Conservation (phyloP, 2,329 filamentous ascomycete species). For the Neurospora sp. region DNA sequence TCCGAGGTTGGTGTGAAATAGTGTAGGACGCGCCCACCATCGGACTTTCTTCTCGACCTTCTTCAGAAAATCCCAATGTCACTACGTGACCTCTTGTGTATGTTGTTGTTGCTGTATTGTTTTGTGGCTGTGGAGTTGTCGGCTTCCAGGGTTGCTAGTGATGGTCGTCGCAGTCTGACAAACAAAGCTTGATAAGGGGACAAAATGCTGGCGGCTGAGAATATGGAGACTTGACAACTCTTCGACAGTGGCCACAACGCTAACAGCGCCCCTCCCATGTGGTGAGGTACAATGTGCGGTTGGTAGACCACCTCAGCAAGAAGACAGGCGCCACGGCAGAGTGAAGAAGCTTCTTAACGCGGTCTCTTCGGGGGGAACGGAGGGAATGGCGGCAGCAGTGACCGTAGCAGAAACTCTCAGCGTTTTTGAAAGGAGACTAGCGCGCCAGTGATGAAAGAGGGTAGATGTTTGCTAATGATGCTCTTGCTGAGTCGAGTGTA, state of each 20-base stretch:
- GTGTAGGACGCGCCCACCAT: background rate
- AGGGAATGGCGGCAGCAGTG: background rate
- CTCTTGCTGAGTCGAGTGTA: background rate
- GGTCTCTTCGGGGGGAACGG: background rate
- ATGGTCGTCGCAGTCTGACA: background rate
- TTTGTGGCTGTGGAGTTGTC: background rate
- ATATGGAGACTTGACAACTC: background rate
- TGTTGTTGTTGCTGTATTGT: background rate
- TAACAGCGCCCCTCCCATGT: background rate
- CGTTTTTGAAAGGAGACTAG: background rate
- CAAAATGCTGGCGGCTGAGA: background rate
- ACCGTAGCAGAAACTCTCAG: background rate
- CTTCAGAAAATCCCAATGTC: background rate
- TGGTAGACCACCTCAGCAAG: background rate
- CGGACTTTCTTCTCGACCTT: background rate
- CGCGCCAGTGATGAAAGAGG: background rate
- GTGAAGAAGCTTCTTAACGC: background rate
- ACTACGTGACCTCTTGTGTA: background rate
- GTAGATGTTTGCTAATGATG: background rate
- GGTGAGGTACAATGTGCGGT: background rate
- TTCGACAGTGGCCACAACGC: background rate
- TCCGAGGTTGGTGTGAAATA: background rate
- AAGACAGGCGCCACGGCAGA: slow-evolving; percentile 2
- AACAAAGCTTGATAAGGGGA: background rate
- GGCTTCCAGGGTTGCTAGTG: slow-evolving; percentile 5